These are phyloP conservation scores for Colletotrichum sojae DNA, from an alignment of 2,329 filamentous ascomycete species.

Conservation along the genomic window DNA sequence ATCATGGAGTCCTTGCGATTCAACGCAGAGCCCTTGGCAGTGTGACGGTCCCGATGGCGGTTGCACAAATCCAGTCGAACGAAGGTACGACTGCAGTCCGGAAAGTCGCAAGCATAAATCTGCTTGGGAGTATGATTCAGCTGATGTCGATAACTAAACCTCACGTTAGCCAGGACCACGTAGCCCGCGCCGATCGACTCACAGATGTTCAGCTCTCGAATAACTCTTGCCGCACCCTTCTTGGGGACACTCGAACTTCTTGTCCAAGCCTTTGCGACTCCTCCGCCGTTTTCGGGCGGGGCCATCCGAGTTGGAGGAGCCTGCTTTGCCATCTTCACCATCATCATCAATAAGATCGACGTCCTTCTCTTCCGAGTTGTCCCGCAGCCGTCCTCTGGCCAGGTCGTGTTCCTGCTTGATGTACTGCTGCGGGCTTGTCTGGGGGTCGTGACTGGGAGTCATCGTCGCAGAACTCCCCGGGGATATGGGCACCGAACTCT, in stretches of 20 bases:
- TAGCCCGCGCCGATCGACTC: slow-evolving; percentile 56
- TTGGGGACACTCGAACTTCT: slow-evolving; percentile 86
- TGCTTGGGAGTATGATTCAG: slow-evolving; percentile 96
- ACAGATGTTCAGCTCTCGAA: slow-evolving; percentile 95
- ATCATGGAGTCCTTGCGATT: slow-evolving; percentile 80
- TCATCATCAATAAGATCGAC: slow-evolving; percentile 58
- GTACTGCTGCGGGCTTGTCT: slow-evolving; percentile 52
- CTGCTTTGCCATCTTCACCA: slow-evolving; percentile 58
- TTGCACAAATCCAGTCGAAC: slow-evolving; percentile 94
- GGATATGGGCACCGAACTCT: slow-evolving; percentile 55
- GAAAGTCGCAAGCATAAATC: slow-evolving; percentile 94
- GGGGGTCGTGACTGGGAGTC: slow-evolving; percentile 58
- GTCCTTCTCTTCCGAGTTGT: slow-evolving; percentile 59
- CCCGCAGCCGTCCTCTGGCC: slow-evolving; percentile 58
- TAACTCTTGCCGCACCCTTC: slow-evolving; percentile 96
- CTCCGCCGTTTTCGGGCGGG: slow-evolving; percentile 74
- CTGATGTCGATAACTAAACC: slow-evolving; percentile 83
- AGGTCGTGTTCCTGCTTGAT: slow-evolving; percentile 57
- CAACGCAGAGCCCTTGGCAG: slow-evolving; percentile 82
- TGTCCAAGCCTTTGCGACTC: slow-evolving; percentile 84
- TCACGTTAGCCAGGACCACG: slow-evolving; percentile 44
- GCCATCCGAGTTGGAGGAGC: slow-evolving; percentile 68
- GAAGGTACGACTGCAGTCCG: slow-evolving; percentile 90
- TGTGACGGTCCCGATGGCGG: slow-evolving; percentile 85
- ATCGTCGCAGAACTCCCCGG: slow-evolving; percentile 57